Conservation (phyloP, 108 stramenopile genomes). For the Nannochloropsis granulata region DNA sequence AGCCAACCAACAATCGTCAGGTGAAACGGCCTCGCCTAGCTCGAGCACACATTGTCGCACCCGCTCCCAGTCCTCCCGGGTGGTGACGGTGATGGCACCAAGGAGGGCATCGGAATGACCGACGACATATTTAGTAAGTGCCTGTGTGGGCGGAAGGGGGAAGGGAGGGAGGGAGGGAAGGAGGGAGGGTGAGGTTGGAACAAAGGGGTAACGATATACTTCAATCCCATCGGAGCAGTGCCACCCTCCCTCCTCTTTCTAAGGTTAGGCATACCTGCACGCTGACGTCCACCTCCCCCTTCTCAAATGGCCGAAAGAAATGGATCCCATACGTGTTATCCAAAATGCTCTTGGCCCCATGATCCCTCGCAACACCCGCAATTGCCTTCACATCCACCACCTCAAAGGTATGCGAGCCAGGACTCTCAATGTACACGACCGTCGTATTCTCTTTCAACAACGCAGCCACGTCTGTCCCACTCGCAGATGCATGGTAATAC, state of each 20-base stretch:
- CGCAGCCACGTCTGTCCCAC: not conserved
- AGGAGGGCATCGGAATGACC: not conserved
- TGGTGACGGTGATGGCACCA: not conserved
- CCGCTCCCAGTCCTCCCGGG: not conserved
- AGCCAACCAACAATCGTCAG: not conserved
- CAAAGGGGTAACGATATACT: too few relatives aligned
- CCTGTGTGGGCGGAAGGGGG: not conserved
- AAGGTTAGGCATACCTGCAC: not conserved
- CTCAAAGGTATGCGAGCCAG: not conserved
- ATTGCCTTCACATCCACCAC: not conserved
- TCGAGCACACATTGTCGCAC: not conserved
- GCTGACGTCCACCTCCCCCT: not conserved
- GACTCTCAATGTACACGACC: not conserved
- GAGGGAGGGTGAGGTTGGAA: too few relatives aligned
- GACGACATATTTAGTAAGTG: not conserved
- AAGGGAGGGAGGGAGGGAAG: not conserved
- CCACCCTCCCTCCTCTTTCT: too few relatives aligned
- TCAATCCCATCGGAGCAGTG: not conserved
- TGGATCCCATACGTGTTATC: not conserved
- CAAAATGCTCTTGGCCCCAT: not conserved
- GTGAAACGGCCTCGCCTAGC: not conserved
- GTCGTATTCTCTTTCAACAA: not conserved
- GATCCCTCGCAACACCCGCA: not conserved
- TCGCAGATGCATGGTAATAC: not conserved
- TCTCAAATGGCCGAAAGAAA: not conserved